Evolutionary conservation across 2,329 filamentous ascomycete genomes (phyloP), one percentile per base, ranked within the genome.

Genomic region (Fusarium begoniae): DNA sequence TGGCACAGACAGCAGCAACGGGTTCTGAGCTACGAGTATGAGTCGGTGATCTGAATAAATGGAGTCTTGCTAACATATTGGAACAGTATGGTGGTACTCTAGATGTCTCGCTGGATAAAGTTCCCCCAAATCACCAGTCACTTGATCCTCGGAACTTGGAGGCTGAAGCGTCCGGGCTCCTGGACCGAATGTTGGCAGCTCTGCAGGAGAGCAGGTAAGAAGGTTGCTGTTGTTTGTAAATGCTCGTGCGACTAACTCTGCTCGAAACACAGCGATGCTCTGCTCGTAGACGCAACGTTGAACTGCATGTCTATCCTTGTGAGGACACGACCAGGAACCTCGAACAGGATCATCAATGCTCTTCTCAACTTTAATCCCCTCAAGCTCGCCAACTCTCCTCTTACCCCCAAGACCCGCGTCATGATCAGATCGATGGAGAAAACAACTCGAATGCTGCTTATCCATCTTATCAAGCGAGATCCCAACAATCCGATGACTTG

Each of bases 391-490:
- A 92, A 90, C 77, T 90, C 90, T 5, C 91, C 93, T 8, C 89
- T 97, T 85, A 96, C 93, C 2, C 89, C 94, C 6, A 94, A 91
- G 79, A 89, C 90, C 56, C 94, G 93, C 77, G 92, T 99, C 68
- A 90, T 96, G 77, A 89, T 97, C 70, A 94, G 92, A 82, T 98
- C 96, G 10, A 96, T 99, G 91, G 96, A 98, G 82, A 94, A 97
- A 80, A 99, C 96, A 30, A 93, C 93, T 7, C 90, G 95, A 77
- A 91, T 95, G 75, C 85, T 99, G 53, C 87, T 98, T 44, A 89
- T 95, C 60, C 95, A 98, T 82, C 86, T 98, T 60, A 87, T 93
- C 75, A 96, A 96, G 84, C 95, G 95, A 78, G 95, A 96, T 76
- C 93, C 94, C 6, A 93, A 93, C 63, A 93, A 95, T 75, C 91